Base-by-base conservation (phyloP, 306 rosid genomes). In the Trifolium fragiferum region DNA sequence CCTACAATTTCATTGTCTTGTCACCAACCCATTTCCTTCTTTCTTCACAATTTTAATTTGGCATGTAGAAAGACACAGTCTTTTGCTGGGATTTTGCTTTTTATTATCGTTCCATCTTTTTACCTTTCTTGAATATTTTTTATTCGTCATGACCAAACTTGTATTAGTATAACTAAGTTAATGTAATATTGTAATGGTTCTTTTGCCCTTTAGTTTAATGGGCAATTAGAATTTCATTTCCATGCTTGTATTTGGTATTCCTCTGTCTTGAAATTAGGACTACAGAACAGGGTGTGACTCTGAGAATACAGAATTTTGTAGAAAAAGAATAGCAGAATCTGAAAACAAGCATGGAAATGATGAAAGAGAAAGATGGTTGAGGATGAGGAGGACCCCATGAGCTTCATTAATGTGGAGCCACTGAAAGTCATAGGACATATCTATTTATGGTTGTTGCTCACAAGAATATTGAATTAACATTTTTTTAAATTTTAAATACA, bases 271-370 rank as follows among this genome's bases (percentile, higher is more conserved):
- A 49, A 68, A 70, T 35, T 59, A 58, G 10, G 19, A 60, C 40
- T 11, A 54, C 20, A 61, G 61, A 30, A 27, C 5, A 27, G 32
- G 32, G n/a, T 44, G 16, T 44, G 15, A 44, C 15, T 16, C 25
- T 44, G 66, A 41, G 68, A 60, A 5, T 10, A 53, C 19, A 60
- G 41, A 79, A 69, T 70, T 62, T 50, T 61, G 86, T 32, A 76
- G 84, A 54, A 61, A 59, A 64, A n/a, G 66, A 73, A 55, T 80
- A 57, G 54, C 2, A 68, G 87, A 84, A 77, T 77, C 78, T 81
- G 81, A 84, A 91, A 91, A 89, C 90, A 89, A 87, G 81, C 81
- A 87, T 79, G 97, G 97, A 93, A 89, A 91, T 84, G 90, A 90
- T 74, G 55, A 55, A 46, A 54, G 62, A 61, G 55, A 44, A 67